Base-by-base conservation (phyloP, 2,329 filamentous ascomycete species). In the Diaporthe sp. region DNA sequence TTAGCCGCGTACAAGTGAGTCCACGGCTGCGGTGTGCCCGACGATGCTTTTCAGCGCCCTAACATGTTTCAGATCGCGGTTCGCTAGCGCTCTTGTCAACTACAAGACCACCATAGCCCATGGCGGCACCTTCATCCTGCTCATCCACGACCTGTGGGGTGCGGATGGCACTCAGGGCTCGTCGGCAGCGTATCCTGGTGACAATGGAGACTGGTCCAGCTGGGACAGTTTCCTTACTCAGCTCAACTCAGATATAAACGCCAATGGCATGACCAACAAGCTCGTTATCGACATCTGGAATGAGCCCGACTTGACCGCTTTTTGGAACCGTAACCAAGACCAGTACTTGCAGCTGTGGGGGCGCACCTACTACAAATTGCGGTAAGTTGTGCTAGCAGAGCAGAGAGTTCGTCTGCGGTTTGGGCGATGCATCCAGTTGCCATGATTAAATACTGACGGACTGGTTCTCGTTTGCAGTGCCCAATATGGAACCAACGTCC, bases 281-380 rank as follows among this genome's bases (percentile, higher is more conserved):
- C 76, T 89, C 0, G 81, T 86, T 0, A 79, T 86, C 13, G 88
- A 90, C 69, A 84, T 89, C 47, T 90, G 88, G 88, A 90, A 90
- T 73, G 88, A 90, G 79, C 86, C 88, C 0, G 87, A 89, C 71
- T 25, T 79, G 13, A 74, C 76, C 13, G 57, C 15, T 5, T 79
- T 78, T 60, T 88, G 86, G 82, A 84, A 83, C 80, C 79, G 85
- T 4, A 61, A 75, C 1, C 81, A 82, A 76, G 38, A 80, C 17
- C 86, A 87, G 73, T 88, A 80, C 69, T 74, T 87, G 13, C 78
- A 85, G 57, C 78, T 85, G 55, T 87, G 83, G 78, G 80, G 74
- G 10, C 66, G 76, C 10, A 64, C 74, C 9, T 75, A 76, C 55
- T 58, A 75, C 28, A 57, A 80, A 6, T 77, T 87, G n/a, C 82